Conservation (phyloP, 345 rosid genomes). For the Cardamine resedifolia region DNA sequence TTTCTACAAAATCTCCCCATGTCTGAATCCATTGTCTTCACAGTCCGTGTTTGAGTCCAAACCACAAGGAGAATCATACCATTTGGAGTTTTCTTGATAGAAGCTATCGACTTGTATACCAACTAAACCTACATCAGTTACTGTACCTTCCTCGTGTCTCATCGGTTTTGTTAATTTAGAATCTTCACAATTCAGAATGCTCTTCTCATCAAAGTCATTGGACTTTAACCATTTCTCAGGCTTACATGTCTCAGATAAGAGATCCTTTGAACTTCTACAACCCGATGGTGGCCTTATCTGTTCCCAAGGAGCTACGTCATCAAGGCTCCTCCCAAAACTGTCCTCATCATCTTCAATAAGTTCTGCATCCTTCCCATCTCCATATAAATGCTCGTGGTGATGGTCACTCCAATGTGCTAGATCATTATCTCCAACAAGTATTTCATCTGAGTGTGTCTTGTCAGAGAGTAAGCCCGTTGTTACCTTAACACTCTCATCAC, state of each 20-base stretch:
- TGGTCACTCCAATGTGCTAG: conserved; percentile 84
- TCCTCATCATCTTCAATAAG: conserved; percentile 90
- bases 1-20: conserved; percentile 70
- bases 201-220: conserved; percentile 86
- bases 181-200: conserved; percentile 88
- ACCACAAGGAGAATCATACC: conserved; percentile 98
- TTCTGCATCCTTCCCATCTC: conserved; percentile 70
- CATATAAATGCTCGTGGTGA: conserved; percentile 66
- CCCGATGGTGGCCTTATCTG: conserved; percentile 59
- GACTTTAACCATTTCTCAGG: conserved; percentile 91
- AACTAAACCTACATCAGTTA: conserved; percentile 82
- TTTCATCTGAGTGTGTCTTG: conserved; percentile 62
- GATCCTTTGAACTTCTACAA: conserved; percentile 66
- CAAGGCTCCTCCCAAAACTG: conserved; percentile 85
- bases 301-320: conserved; percentile 92
- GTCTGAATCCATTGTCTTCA: conserved; percentile 83
- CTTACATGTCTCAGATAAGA: conserved; percentile 75
- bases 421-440: conserved; percentile 76
- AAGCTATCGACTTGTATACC: conserved; percentile 97
- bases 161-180: conserved; percentile 82
- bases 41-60: conserved; percentile 82
- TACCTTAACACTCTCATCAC: conserved; percentile 68
- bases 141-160: conserved; percentile 66
- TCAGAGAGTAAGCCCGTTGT: conserved; percentile 51
- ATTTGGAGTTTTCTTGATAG: conserved; percentile 89